phyloP scores from a whole-genome alignment of 768 basidiomycete species.

The Phanerochaete sordida region DNA sequence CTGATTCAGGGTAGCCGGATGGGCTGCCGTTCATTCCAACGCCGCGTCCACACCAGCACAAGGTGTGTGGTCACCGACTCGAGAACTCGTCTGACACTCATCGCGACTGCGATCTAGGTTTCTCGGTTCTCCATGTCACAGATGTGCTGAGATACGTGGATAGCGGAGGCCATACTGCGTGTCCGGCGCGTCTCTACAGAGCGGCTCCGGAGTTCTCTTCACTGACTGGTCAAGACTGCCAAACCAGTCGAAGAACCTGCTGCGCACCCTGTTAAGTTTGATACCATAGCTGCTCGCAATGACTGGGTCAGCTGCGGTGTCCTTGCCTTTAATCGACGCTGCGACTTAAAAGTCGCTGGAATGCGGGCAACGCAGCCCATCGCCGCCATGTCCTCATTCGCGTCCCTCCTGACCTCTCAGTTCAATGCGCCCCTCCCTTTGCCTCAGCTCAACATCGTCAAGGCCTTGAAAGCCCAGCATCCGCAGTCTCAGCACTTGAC shows the following conservation, averaged over 20 bases:
- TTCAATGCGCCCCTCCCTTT: neutral
- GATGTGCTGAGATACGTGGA: neutral
- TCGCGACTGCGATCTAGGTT: neutral
- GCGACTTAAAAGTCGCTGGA: neutral
- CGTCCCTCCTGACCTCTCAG: neutral
- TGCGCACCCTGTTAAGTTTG: too few relatives aligned
- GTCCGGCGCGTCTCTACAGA: too few relatives aligned
- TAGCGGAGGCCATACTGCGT: neutral
- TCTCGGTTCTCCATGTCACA: too few relatives aligned
- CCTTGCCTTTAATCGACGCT: neutral
- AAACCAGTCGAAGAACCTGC: too few relatives aligned
- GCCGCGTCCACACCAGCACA: too few relatives aligned
- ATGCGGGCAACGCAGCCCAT: neutral
- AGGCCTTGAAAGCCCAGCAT: conserved; percentile 1
- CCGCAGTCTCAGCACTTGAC: conserved; percentile 1
- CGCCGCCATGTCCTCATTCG: neutral
- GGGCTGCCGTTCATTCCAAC: too few relatives aligned
- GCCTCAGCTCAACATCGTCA: conserved; percentile 13
- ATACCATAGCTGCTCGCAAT: neutral
- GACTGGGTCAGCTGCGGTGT: neutral
- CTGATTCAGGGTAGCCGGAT: too few relatives aligned
- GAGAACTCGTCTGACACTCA: too few relatives aligned
- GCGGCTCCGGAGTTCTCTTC: too few relatives aligned
- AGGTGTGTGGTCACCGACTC: too few relatives aligned
- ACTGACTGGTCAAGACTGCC: too few relatives aligned